Base-by-base conservation (phyloP, 1,139 yeast genomes). In the Blastobotrys serpentis region DNA sequence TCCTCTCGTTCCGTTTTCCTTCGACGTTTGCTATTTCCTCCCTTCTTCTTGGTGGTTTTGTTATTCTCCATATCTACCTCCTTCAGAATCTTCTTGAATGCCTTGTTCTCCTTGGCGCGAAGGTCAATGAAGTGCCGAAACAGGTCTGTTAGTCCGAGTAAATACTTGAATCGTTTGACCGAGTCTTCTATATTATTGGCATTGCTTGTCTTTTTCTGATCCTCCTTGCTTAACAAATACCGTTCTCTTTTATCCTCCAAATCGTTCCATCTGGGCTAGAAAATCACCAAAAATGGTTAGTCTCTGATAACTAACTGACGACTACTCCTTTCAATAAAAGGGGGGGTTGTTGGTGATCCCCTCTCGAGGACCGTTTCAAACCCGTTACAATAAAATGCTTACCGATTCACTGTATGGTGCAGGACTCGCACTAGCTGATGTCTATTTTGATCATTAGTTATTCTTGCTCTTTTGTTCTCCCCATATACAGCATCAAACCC, bases 41-140 rank as follows among this genome's bases (percentile, higher is more conserved):
- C 53, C 50, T 58, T 32, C 49, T 41, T 42, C 46, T 44, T 43
- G 38, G 41, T 38, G 42, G 33, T 43, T 55, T 47, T 23, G 26
- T 50, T 55, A 41, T 56, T 51, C 29, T 73, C 73, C 47, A 69
- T 70, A 59, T 82, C 88, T 33, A 80, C 71, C 47, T 75, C 78
- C 52, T 77, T 74, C 49, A 85, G 70, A 32, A 84, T 71, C 53
- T 75, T 75, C 64, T 76, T 76, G 62, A 90, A 81, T 22, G 73
- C 75, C n/a, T 82, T 79, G 63, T 90, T 96, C 59, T 82, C 84
- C 33, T 84, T 76, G 3, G 95, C 92, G 56, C 84, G 81, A 44
- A 83, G 73, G 62, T 89, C 94, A 55, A 92, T 88, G 65, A 92
- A 92, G 63, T 90, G 94, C 45, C 95, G 81, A 65, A 92, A 92